Percentiles rank a stretch among this genome's conserved stretches.
phyloP scores from a whole-genome alignment of 75 land plant genomes.

The Isoetes taiwanensis region DNA sequence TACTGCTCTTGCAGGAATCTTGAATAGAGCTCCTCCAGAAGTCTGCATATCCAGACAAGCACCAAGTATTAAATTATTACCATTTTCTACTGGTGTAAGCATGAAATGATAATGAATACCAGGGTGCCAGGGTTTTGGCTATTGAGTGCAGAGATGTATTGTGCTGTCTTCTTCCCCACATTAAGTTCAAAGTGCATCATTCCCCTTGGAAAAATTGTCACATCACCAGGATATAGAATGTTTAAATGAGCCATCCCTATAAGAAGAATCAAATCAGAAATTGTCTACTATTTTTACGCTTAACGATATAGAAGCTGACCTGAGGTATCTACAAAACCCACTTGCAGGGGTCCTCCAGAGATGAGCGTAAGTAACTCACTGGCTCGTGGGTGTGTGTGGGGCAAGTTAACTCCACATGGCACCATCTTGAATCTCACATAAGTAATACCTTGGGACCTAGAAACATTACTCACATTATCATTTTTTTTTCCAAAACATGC shows the following conservation, averaged over 20 bases:
- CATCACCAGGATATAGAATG: slow-evolving; percentile 2
- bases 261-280: too few species aligned
- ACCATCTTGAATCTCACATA: not conserved
- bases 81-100: too few species aligned
- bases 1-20: slow-evolving; percentile 1
- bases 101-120: not conserved
- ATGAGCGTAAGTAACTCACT: not conserved
- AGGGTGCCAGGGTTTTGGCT: slow-evolving; percentile 1
- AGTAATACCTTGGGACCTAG: not conserved
- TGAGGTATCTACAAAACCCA: not conserved
- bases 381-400: slow-evolving; percentile 7
- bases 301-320: not conserved
- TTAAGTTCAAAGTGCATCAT: slow-evolving; percentile 3
- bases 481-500: too few species aligned
- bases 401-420: not conserved
- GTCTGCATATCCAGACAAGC: too few species aligned
- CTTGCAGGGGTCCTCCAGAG: not conserved
- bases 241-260: not conserved
- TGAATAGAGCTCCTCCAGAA: not conserved
- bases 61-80: too few species aligned
- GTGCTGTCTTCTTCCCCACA: not conserved
- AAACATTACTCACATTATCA: not conserved
- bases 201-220: not conserved
- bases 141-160: not conserved
- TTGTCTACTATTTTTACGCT: too few species aligned